A percentile compares a stretch with the other conserved stretches of the same genome.
Evolutionary conservation across 345 rosid genomes (phyloP).

Genomic region (Murraya koenigii): DNA sequence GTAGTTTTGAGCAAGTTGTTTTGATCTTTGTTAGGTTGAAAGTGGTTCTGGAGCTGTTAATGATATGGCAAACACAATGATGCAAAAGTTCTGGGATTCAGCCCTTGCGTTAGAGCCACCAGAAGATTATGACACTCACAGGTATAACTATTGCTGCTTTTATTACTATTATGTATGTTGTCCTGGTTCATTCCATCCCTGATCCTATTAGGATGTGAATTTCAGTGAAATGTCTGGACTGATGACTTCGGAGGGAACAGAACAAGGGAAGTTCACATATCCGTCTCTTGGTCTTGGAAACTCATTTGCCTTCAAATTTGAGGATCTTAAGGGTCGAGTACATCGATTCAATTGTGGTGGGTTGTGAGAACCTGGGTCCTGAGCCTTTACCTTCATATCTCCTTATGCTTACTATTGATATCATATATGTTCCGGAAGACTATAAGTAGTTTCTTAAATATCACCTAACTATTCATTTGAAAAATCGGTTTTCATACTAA

Average conservation of each 20-base stretch:
- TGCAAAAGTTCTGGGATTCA: slow-evolving; percentile 99
- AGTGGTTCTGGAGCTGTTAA: slow-evolving; percentile 82
- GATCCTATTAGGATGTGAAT: slow-evolving; percentile 21
- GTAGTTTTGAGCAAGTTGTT: background rate
- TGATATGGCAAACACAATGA: slow-evolving; percentile 90
- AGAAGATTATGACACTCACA: slow-evolving; percentile 87
- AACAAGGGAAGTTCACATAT: slow-evolving; percentile 54
- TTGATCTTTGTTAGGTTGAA: slow-evolving; percentile 57
- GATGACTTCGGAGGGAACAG: slow-evolving; percentile 67
- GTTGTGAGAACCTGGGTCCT: slow-evolving; percentile 22
- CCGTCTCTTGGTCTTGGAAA: slow-evolving; percentile 81
- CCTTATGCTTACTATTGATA: background rate
- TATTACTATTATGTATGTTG: background rate
- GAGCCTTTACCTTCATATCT: background rate
- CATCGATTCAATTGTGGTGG: slow-evolving; percentile 79
- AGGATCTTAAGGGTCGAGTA: slow-evolving; percentile 82
- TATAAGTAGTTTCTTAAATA: background rate
- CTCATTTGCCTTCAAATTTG: slow-evolving; percentile 81
- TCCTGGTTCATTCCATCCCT: slow-evolving; percentile 16
- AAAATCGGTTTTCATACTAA: background rate
- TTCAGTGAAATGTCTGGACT: slow-evolving; percentile 80
- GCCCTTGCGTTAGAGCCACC: slow-evolving; percentile 89
- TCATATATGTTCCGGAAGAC: background rate
- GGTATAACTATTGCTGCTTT: slow-evolving; percentile 40
- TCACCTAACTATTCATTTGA: background rate